A percentile compares a stretch with the other conserved stretches of the same genome.
Evolutionary conservation across 257 asterid genomes (phyloP).

Genomic region (Solanum gracilifrons): DNA sequence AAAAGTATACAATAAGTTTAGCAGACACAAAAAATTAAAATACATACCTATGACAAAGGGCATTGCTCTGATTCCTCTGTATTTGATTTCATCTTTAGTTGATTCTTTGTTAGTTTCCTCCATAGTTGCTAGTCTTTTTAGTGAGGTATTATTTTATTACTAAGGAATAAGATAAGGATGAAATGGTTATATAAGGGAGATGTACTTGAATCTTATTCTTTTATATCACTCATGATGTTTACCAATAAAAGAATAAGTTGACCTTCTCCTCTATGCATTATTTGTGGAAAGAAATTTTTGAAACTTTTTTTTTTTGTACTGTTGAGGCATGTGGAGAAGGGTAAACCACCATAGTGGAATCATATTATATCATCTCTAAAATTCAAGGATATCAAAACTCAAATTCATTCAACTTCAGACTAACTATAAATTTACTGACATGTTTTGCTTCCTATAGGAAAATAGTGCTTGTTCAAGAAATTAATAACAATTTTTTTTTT

Average conservation of each 20-base stretch:
- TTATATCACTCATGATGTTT: not conserved
- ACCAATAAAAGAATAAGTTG: not conserved
- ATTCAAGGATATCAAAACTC: not conserved
- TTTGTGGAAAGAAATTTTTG: not conserved
- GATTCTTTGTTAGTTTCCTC: not conserved
- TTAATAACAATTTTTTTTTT: not conserved
- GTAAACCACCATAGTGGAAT: not conserved
- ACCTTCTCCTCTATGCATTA: not conserved
- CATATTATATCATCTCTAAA: not conserved
- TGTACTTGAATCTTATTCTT: not conserved
- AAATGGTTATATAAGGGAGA: not conserved
- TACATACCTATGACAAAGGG: slow-evolving; percentile 13
- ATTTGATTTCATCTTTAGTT: not conserved
- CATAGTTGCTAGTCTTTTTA: not conserved
- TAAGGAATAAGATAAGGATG: not conserved
- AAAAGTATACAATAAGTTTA: not conserved
- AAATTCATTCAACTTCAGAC: not conserved
- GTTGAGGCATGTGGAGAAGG: not conserved
- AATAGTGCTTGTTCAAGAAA: not conserved
- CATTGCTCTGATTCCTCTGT: slow-evolving; percentile 20
- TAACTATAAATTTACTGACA: not conserved
- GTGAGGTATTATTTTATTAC: not conserved
- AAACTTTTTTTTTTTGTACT: not conserved
- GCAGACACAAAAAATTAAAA: not conserved
- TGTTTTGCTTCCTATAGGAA: not conserved